phyloP scores from a whole-genome alignment of 257 asterid genomes.

The Coffea canephora region DNA sequence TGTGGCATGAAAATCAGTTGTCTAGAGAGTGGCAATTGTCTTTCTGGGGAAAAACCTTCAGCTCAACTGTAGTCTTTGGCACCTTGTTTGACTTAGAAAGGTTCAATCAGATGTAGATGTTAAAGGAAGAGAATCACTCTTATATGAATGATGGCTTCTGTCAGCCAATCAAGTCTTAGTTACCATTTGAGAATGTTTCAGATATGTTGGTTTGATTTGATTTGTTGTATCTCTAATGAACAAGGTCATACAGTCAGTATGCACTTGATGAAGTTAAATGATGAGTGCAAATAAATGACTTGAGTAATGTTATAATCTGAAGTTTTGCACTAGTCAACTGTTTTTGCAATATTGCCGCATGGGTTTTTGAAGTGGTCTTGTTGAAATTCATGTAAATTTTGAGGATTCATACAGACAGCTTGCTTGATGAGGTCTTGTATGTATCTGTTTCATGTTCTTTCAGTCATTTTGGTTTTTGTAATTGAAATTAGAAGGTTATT shows the following conservation, averaged over 20 bases:
- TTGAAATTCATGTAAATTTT: background rate
- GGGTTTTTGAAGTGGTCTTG: background rate
- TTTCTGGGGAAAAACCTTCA: background rate
- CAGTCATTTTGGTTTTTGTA: background rate
- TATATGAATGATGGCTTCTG: background rate
- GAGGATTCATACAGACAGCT: background rate
- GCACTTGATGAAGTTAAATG: background rate
- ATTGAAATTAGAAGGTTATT: slow-evolving; percentile 1
- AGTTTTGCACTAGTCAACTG: background rate
- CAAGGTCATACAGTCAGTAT: background rate
- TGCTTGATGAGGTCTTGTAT: background rate
- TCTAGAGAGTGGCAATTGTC: background rate
- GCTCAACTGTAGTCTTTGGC: background rate
- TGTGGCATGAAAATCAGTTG: background rate
- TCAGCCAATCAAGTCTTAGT: background rate
- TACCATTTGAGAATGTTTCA: background rate
- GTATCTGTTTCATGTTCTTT: background rate
- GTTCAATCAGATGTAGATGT: background rate
- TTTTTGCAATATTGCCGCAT: background rate
- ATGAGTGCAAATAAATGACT: background rate
- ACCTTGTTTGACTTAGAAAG: background rate
- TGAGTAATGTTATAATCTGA: background rate
- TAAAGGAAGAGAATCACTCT: background rate
- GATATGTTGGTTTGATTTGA: background rate
- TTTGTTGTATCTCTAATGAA: background rate